Conservation (phyloP, 2,329 filamentous ascomycete species). For the Fusarium duplospermum region DNA sequence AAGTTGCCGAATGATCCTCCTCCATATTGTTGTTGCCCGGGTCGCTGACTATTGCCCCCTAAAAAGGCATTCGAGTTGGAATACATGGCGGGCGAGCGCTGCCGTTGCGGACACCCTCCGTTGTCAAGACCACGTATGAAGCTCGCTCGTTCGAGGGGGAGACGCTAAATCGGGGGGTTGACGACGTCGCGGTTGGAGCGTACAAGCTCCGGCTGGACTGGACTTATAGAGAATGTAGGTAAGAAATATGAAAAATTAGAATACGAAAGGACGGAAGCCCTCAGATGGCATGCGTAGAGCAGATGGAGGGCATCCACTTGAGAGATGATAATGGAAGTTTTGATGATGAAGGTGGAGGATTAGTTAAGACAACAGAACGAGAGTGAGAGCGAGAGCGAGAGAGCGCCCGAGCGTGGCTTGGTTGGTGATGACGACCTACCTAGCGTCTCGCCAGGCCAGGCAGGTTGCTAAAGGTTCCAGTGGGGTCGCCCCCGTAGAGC, state of each 20-base stretch:
- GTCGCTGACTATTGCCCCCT: conserved; percentile 80
- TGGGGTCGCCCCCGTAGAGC: conserved; percentile 29
- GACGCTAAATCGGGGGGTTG: conserved; percentile 35
- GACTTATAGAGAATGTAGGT: conserved; percentile 17
- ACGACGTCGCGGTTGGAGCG: conserved; percentile 16
- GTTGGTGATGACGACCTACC: conserved; percentile 32
- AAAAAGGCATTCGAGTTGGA: conserved; percentile 89
- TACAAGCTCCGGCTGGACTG: conserved; percentile 15
- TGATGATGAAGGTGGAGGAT: conserved; percentile 30
- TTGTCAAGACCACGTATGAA: conserved; percentile 24
- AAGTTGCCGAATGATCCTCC: conserved; percentile 59
- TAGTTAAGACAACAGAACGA: conserved; percentile 4
- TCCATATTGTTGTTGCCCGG: conserved; percentile 62
- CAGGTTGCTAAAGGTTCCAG: conserved; percentile 26
- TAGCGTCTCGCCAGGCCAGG: conserved; percentile 7
- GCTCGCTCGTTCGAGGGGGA: conserved; percentile 29
- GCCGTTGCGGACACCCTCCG: conserved; percentile 8
- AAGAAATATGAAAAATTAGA: conserved; percentile 32
- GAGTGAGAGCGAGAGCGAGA: not conserved
- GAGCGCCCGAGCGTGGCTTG: conserved; percentile 19
- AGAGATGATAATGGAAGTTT: conserved; percentile 1
- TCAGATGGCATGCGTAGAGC: conserved; percentile 23
- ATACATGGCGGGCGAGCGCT: conserved; percentile 72
- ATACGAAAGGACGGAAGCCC: conserved; percentile 32
- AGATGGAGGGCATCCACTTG: conserved; percentile 29